phyloP scores from a whole-genome alignment of 2,329 filamentous ascomycete species.

The Trichoderma sp. region DNA sequence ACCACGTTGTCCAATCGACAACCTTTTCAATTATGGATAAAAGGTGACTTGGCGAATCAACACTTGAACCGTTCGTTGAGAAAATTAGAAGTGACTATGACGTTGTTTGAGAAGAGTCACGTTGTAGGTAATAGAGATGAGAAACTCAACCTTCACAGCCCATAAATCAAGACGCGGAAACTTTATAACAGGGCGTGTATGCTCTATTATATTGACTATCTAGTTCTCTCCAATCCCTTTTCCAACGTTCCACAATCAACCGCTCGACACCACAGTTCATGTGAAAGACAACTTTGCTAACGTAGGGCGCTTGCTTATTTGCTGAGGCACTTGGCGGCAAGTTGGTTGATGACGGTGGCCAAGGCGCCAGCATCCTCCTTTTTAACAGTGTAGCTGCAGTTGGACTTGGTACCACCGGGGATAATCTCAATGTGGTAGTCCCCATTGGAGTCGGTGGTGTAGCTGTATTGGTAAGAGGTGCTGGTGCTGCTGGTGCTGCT shows the following conservation, averaged over 20 bases:
- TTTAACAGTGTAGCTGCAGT: neutral
- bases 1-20: no score
- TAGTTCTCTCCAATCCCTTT: neutral
- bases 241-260: neutral
- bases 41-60: no score
- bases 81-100: no score
- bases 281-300: neutral
- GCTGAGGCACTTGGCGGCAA: constrained; percentile 3
- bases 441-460: neutral
- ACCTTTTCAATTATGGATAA: no score
- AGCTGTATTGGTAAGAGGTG: neutral
- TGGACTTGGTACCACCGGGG: neutral
- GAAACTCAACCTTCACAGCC: no score
- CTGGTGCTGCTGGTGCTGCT: neutral
- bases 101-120: no score
- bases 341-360: neutral
- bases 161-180: no score
- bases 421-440: neutral
- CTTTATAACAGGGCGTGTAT: neutral
- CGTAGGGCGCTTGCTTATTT: neutral
- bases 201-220: neutral
- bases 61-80: no score
- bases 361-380: neutral
- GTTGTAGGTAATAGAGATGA: no score
- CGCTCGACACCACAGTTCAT: neutral